Evolutionary conservation across 2,329 filamentous ascomycete genomes (phyloP), one percentile per base, ranked within the genome.

Genomic region (Ramularia collo-cygni): DNA sequence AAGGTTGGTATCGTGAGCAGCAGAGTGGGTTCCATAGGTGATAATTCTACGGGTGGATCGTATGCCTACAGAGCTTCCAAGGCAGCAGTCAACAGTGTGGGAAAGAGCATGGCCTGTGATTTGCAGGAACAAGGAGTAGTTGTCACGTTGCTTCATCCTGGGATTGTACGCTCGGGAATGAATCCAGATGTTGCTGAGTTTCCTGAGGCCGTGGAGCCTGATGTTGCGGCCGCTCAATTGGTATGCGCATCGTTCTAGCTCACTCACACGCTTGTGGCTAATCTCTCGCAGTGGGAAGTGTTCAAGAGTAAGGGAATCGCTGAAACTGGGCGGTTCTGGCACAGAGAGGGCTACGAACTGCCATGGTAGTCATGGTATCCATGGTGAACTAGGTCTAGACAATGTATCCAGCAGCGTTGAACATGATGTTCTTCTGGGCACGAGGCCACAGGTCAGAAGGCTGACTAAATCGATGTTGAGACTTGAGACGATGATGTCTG

Each of bases 41-140:
- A 19, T 33, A 70, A 71, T 41, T 52, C 43, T 34, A 58, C 59
- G 1, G 67, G 69, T 8, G 64, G 67, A 5, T 53, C 45, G 24
- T 70, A 70, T 35, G 63, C 66, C 2, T 71, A 70, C 37, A 63
- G 68, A 2, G 58, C 61, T 2, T 63, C 56, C 8, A 71, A 70
- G 47, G 63, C 68, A 4, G 68, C 65, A 6, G 60, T 70, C 18
- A 69, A 71, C 44, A 61, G 56, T 27, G 52, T 71, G 10, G 67
- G 64, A 34, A 67, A 68, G 53, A 66, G 55, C 40, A 43, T 71
- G 50, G 59, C 64, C 2, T 50, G 69, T 35, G 67, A 71, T 44
- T 43, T 70, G 38, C 57, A 50, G 37, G 56, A 56, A 3, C 60
- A 63, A 39, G 60, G 62, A 7, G 58, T 70, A 3, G 55, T 61